Percentiles rank a stretch among this genome's conserved stretches.
Conservation (phyloP, 75 land plant genomes). For the Chamaecyparis obtusa region DNA sequence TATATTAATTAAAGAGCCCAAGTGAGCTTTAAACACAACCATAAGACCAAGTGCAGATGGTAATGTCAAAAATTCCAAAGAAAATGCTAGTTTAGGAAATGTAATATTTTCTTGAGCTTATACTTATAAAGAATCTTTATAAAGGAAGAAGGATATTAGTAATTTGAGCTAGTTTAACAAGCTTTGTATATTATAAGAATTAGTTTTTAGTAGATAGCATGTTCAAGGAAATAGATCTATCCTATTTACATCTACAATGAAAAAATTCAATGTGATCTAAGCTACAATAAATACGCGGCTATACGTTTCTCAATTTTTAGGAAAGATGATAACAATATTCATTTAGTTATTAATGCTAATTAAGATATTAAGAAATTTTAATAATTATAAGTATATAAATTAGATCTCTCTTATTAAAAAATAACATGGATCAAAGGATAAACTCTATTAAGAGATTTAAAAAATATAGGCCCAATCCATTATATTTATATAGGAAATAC, state of each 20-base stretch:
- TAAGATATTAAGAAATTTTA: conserved; percentile 71
- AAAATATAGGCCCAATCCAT: too few relatives aligned
- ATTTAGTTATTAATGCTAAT: conserved; percentile 37
- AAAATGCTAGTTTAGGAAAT: conserved; percentile 16
- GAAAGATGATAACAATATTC: conserved; percentile 29
- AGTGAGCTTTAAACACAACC: conserved; percentile 15
- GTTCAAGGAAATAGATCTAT: conserved; percentile 55
- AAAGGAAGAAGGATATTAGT: conserved; percentile 48
- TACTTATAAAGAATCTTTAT: conserved; percentile 52
- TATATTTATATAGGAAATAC: too few relatives aligned
- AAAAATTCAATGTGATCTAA: conserved; percentile 80
- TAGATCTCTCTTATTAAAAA: too few relatives aligned
- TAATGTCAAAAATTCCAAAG: conserved; percentile 62
- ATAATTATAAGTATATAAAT: too few relatives aligned
- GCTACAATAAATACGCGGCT: too few relatives aligned
- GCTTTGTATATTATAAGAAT: conserved; percentile 70
- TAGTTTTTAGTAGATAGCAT: conserved; percentile 58
- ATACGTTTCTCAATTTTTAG: conserved; percentile 63
- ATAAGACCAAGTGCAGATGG: conserved; percentile 35
- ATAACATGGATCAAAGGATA: too few relatives aligned
- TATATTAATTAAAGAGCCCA: conserved; percentile 20
- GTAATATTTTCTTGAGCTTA: conserved; percentile 43
- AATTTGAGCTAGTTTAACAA: conserved; percentile 66
- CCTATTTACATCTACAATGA: conserved; percentile 85
- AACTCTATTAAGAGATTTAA: too few relatives aligned